Base-by-base conservation (phyloP, 208 protist genomes). In the Novymonas esmeraldas region DNA sequence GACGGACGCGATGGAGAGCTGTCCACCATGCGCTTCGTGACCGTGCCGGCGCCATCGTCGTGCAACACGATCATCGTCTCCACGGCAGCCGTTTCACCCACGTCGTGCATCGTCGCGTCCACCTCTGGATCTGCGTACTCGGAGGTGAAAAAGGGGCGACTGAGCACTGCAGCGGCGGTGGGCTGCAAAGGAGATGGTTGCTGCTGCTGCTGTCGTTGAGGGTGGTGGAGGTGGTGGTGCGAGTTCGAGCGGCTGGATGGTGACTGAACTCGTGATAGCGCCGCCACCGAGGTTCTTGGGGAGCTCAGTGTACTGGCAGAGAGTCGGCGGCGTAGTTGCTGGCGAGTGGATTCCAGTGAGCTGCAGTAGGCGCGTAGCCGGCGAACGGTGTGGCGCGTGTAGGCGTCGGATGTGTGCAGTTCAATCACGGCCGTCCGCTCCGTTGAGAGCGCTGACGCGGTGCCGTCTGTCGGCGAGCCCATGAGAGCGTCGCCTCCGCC, bases 41-140 rank as follows among this genome's bases (percentile, higher is more conserved):
- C 74, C 22, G 63, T 68, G 22, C 72, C 70, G 18, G 48, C 36
- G 45, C 75, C 76, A 33, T 87, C 77, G 11, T 83, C 76, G 10
- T 76, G 51, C 22, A 82, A 34, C 56, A 80, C 71, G 10, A 81
- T 82, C 31, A 73, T 66, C 18, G 68, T 77, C n/a, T 80, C 66
- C n/a, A 76, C 24, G 10, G 69, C 55, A 1, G 71, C 31, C 26
- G 55, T 70, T 18, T 79, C 76, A 7, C 78, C 65, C 1, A 76
- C 49, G 58, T 82, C 70, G 51, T 79, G 55, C 52, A 85, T 63
- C 38, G 72, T 82, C 20, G 80, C 80, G 45, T 79, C 76, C 1
- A 85, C 69, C 36, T 85, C 80, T 0, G 80, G 76, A 36, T 82
- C 64, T 2, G 39, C 39, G 61, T 79, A 85, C 38, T 71, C 68